phyloP scores from a whole-genome alignment of 176 grass and related monocot genomes.

The Carex pumila region DNA sequence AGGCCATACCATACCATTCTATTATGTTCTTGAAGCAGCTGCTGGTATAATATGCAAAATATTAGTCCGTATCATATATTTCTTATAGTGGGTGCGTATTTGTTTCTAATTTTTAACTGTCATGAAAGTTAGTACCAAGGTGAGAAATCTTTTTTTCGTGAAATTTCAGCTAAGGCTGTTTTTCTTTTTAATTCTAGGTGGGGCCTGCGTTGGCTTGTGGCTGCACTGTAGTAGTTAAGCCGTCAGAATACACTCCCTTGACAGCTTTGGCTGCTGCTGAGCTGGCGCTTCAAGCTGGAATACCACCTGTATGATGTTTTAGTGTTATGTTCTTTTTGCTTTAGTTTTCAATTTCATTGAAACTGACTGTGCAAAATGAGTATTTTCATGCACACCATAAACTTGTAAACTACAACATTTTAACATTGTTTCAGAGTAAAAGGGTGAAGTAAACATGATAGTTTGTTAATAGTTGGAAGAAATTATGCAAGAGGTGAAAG shows the following conservation, averaged over 20 bases:
- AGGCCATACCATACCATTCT: not conserved
- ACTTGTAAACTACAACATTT: not conserved
- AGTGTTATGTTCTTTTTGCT: slow-evolving; percentile 10
- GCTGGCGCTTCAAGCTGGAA: slow-evolving; percentile 96
- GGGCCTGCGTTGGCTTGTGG: slow-evolving; percentile 94
- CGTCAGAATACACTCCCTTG: slow-evolving; percentile 93
- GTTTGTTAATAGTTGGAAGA: not conserved
- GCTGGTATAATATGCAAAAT: not conserved
- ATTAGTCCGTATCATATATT: not conserved
- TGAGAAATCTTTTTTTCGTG: not conserved
- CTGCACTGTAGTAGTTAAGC: slow-evolving; percentile 90
- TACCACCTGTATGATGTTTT: slow-evolving; percentile 56
- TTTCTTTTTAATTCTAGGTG: slow-evolving; percentile 41
- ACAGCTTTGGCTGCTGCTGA: slow-evolving; percentile 97
- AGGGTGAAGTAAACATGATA: not conserved
- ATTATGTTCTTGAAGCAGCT: not conserved
- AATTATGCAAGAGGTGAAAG: not conserved
- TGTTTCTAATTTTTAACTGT: not conserved
- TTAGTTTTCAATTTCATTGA: slow-evolving; percentile 20
- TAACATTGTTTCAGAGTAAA: not conserved
- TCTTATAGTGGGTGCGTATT: slow-evolving; percentile 3
- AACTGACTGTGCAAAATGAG: not conserved
- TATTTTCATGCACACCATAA: not conserved
- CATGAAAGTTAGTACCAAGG: not conserved
- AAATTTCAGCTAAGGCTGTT: not conserved